phyloP scores from a whole-genome alignment of 78 protist species.

The Polysphondylium violaceum region DNA sequence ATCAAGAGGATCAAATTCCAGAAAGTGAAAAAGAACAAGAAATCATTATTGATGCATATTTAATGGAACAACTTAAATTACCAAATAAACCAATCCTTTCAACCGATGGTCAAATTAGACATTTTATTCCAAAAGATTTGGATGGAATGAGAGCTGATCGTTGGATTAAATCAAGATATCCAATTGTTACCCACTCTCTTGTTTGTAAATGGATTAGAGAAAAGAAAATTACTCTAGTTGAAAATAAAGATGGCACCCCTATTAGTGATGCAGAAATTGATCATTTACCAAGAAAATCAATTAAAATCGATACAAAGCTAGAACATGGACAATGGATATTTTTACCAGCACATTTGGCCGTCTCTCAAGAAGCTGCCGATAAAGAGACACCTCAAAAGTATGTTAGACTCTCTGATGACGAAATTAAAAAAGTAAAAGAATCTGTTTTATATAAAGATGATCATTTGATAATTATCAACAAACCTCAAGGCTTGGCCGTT shows the following conservation, averaged over 20 bases:
- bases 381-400: slow-evolving; percentile 31
- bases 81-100: too few relatives aligned
- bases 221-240: neutral
- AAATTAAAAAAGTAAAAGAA: slow-evolving; percentile 32
- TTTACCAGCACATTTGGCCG: slow-evolving; percentile 1
- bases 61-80: too few relatives aligned
- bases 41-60: too few relatives aligned
- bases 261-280: neutral
- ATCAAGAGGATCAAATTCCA: too few relatives aligned
- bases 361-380: slow-evolving; percentile 46
- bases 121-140: too few relatives aligned
- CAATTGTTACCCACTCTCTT: slow-evolving; percentile 8
- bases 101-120: too few relatives aligned
- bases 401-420: slow-evolving; percentile 21
- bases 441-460: slow-evolving; percentile 48
- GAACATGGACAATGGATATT: slow-evolving; percentile 32
- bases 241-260: neutral
- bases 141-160: slow-evolving; percentile 31
- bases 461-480: slow-evolving; percentile 47
- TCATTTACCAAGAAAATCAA: neutral
- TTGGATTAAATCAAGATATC: slow-evolving; percentile 8
- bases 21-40: too few relatives aligned
- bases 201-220: slow-evolving; percentile 20
- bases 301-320: neutral
- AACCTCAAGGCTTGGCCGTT: slow-evolving; percentile 77